Conservation (phyloP, 192 early-diverging fungal species). For the Backusella morwellensis region DNA sequence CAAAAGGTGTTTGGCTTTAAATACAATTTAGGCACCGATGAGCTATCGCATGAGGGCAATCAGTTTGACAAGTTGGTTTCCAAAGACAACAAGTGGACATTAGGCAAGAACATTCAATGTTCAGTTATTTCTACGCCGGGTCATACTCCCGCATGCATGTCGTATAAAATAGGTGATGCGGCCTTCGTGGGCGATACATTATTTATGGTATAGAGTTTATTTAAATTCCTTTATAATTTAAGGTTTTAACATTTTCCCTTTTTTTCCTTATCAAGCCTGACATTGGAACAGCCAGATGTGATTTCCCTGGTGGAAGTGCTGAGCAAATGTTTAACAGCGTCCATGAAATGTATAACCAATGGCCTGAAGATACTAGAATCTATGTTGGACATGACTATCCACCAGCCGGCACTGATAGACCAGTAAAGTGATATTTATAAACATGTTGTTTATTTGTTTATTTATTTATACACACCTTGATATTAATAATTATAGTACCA, state of each 20-base stretch:
- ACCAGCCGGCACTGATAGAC: neutral
- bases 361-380: conserved; percentile 29
- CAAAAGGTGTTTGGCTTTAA: conserved; percentile 26
- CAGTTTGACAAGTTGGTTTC: conserved; percentile 19
- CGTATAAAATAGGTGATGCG: conserved; percentile 30
- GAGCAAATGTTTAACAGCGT: conserved; percentile 29
- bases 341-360: conserved; percentile 23
- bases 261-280: conserved; percentile 22
- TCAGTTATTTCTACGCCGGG: conserved; percentile 22
- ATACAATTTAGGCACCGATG: conserved; percentile 19
- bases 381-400: conserved; percentile 37
- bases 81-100: conserved; percentile 14
- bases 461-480: neutral
- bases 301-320: conserved; percentile 38
- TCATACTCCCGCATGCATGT: conserved; percentile 34
- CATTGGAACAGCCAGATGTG: conserved; percentile 35
- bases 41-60: conserved; percentile 11
- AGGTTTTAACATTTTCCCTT: neutral
- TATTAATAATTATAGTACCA: conserved; percentile 3
- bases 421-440: neutral
- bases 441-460: neutral
- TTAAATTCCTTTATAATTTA: neutral
- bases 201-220: conserved; percentile 31
- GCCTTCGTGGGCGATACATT: conserved; percentile 35
- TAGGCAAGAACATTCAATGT: conserved; percentile 28